phyloP scores from a whole-genome alignment of 177 flowering plant species.

The Vitis hybrid region DNA sequence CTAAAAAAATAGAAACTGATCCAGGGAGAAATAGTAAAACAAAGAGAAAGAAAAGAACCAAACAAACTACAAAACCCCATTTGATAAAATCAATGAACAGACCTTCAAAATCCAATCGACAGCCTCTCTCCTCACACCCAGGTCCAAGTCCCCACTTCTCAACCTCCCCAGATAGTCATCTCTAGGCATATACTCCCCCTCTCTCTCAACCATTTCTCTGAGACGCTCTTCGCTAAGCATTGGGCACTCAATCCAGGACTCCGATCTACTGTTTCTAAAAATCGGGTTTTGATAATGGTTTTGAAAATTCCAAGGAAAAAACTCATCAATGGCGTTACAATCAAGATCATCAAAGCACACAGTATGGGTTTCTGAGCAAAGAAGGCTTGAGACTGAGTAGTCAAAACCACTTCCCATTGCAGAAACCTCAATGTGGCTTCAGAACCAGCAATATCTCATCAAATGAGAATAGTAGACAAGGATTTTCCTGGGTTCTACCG shows the following conservation, averaged over 20 bases:
- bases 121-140: slow-evolving; percentile 42
- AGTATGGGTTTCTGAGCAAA: slow-evolving; percentile 26
- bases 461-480: slow-evolving; percentile 1
- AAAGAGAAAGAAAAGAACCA: slow-evolving; percentile 5
- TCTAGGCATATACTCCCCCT: slow-evolving; percentile 34
- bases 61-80: slow-evolving; percentile 8
- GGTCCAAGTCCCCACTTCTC: slow-evolving; percentile 43
- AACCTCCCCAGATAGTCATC: slow-evolving; percentile 38
- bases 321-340: slow-evolving; percentile 3
- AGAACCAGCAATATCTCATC: not conserved
- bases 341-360: slow-evolving; percentile 21
- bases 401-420: slow-evolving; percentile 25
- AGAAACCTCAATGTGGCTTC: not conserved
- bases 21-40: not conserved
- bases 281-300: slow-evolving; percentile 2
- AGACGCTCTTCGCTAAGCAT: slow-evolving; percentile 29
- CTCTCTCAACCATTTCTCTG: slow-evolving; percentile 32
- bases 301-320: not conserved
- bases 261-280: slow-evolving; percentile 17
- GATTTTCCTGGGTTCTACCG: slow-evolving; percentile 1
- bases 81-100: slow-evolving; percentile 6
- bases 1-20: not conserved
- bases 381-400: slow-evolving; percentile 21
- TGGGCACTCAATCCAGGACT: slow-evolving; percentile 18
- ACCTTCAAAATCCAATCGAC: slow-evolving; percentile 70